Conservation (phyloP, 495 filamentous ascomycete species). For the Penicillium chermesinum region DNA sequence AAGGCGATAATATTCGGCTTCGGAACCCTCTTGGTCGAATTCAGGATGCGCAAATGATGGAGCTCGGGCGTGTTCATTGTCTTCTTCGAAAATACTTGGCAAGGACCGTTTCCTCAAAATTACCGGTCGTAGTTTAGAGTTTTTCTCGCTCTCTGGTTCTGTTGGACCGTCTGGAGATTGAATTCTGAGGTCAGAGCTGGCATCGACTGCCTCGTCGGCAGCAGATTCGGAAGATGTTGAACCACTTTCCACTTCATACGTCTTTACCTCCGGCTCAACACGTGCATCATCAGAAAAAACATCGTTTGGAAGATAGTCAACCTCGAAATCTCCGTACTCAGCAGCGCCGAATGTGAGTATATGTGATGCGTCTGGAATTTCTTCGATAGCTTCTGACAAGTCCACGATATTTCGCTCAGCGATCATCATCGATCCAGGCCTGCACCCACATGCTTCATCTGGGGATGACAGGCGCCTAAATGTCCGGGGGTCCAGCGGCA, state of each 20-base stretch:
- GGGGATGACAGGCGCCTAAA: conserved; percentile 32
- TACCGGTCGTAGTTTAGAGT: background rate
- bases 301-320: conserved; percentile 17
- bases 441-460: conserved; percentile 44
- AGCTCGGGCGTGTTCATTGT: conserved; percentile 7
- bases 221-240: no score
- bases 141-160: background rate
- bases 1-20: background rate
- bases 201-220: no score
- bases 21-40: background rate
- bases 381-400: conserved; percentile 21
- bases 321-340: background rate
- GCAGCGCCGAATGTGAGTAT: conserved; percentile 1
- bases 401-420: conserved; percentile 24
- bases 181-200: no score
- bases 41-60: conserved; percentile 1
- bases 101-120: conserved; percentile 4
- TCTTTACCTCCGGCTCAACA: no score
- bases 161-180: background rate
- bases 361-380: conserved; percentile 26
- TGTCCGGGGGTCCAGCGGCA: conserved; percentile 46
- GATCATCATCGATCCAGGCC: conserved; percentile 19
- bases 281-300: no score
- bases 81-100: conserved; percentile 15
- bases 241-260: no score